Conservation (phyloP, 371 early-diverging fungal species). For the Parasitella parasitica region DNA sequence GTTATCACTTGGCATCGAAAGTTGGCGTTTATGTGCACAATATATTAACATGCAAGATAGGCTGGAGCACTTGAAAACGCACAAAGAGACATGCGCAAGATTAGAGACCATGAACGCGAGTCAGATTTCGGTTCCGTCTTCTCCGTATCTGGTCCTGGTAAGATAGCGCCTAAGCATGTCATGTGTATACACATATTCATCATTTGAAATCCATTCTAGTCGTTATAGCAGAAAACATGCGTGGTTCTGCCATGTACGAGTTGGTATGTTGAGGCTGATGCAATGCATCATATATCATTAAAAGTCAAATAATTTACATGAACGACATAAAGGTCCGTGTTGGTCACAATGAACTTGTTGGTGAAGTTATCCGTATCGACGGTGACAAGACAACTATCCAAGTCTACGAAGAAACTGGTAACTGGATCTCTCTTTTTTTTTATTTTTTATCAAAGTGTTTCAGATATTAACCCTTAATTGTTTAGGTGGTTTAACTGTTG, state of each 20-base stretch:
- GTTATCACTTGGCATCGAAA: background rate
- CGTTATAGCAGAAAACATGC: slow-evolving; percentile 98
- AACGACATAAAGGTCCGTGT: slow-evolving; percentile 95
- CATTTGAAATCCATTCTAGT: too few relatives aligned
- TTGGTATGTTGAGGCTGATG: slow-evolving; percentile 64
- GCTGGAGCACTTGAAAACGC: slow-evolving; percentile 88
- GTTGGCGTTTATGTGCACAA: background rate
- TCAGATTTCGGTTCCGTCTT: slow-evolving; percentile 90
- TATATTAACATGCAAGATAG: slow-evolving; percentile 26
- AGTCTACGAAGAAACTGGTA: slow-evolving; percentile 99
- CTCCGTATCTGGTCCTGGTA: slow-evolving; percentile 99
- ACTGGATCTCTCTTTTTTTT: too few relatives aligned
- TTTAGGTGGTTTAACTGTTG: slow-evolving; percentile 96
- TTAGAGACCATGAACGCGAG: slow-evolving; percentile 90
- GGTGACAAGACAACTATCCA: slow-evolving; percentile 99
- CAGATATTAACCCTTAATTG: slow-evolving; percentile 8
- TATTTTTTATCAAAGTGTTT: slow-evolving; percentile 1
- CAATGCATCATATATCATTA: too few relatives aligned
- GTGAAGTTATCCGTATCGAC: slow-evolving; percentile 99
- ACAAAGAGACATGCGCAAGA: slow-evolving; percentile 70
- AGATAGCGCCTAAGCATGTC: too few relatives aligned
- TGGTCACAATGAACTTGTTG: slow-evolving; percentile 96
- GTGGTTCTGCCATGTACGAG: slow-evolving; percentile 99
- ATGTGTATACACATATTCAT: too few relatives aligned
- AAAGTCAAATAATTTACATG: background rate